Conservation (phyloP, 1,284 basidiomycete genomes). For the Coriolopsis trogii region DNA sequence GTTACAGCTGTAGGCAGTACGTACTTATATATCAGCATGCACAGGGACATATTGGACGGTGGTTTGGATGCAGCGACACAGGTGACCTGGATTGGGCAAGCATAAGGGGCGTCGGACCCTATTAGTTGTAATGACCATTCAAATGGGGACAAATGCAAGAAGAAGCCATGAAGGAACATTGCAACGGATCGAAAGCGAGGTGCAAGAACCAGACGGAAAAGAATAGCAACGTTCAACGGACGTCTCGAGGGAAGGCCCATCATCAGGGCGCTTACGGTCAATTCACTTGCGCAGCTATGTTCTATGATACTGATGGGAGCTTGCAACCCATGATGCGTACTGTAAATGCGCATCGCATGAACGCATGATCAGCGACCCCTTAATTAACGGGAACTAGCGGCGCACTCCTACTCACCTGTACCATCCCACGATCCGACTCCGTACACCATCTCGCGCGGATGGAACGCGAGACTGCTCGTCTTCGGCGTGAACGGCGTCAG, state of each 20-base stretch:
- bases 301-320: slow-evolving; percentile 28
- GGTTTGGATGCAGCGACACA: neutral
- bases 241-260: no score
- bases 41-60: neutral
- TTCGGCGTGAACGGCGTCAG: slow-evolving; percentile 65
- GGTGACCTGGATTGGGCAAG: neutral
- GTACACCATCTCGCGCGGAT: slow-evolving; percentile 82
- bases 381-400: slow-evolving; percentile 1
- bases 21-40: slow-evolving; percentile 17
- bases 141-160: neutral
- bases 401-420: slow-evolving; percentile 49
- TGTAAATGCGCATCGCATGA: slow-evolving; percentile 25
- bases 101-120: neutral
- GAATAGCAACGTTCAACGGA: neutral
- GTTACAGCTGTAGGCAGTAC: slow-evolving; percentile 13
- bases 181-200: slow-evolving; percentile 1
- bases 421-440: slow-evolving; percentile 76
- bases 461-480: slow-evolving; percentile 68
- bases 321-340: slow-evolving; percentile 53
- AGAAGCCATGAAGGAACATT: neutral
- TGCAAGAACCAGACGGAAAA: neutral
- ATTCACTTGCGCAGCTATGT: neutral
- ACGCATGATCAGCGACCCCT: slow-evolving; percentile 7
- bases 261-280: neutral
- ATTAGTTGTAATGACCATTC: neutral